A percentile compares a stretch with the other conserved stretches of the same genome.
Evolutionary conservation across 768 basidiomycete genomes (phyloP).

Genomic region (Suillus weaverae): DNA sequence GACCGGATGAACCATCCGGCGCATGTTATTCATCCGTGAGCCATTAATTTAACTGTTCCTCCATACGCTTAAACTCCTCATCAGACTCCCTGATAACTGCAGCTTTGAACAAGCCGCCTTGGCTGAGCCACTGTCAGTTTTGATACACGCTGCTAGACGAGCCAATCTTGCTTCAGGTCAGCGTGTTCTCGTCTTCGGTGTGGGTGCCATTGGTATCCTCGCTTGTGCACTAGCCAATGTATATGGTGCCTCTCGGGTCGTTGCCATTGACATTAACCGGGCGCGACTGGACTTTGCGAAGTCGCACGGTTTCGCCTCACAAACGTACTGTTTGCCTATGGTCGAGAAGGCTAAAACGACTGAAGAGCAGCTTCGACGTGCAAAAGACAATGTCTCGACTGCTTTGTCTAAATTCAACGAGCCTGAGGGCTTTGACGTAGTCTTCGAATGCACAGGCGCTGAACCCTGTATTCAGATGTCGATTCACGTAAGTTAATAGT

Average conservation of each 20-base stretch:
- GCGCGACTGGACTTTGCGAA: conserved; percentile 78
- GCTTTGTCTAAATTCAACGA: conserved; percentile 57
- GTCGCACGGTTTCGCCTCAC: conserved; percentile 71
- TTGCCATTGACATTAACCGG: conserved; percentile 85
- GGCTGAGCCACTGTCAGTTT: conserved; percentile 92
- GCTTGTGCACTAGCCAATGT: conserved; percentile 78
- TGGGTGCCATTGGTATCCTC: conserved; percentile 91
- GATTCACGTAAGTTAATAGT: conserved; percentile 65
- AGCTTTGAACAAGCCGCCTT: conserved; percentile 82
- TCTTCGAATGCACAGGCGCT: conserved; percentile 95
- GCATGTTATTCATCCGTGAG: conserved; percentile 84
- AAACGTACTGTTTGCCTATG: conserved; percentile 64
- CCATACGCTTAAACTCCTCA: conserved; percentile 14
- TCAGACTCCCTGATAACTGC: conserved; percentile 72
- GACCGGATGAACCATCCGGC: conserved; percentile 87
- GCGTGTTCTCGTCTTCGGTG: conserved; percentile 85
- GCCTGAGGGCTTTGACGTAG: conserved; percentile 84
- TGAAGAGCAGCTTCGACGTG: conserved; percentile 58
- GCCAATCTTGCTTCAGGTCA: conserved; percentile 50
- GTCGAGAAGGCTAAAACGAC: conserved; percentile 48
- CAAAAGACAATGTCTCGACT: conserved; percentile 54
- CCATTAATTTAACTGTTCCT: conserved; percentile 18
- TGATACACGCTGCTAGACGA: conserved; percentile 63
- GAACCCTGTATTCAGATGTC: conserved; percentile 91
- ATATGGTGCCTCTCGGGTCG: conserved; percentile 67